Evolutionary conservation across 2,329 filamentous ascomycete genomes (phyloP).

Genomic region (Paecilomyces sp.): DNA sequence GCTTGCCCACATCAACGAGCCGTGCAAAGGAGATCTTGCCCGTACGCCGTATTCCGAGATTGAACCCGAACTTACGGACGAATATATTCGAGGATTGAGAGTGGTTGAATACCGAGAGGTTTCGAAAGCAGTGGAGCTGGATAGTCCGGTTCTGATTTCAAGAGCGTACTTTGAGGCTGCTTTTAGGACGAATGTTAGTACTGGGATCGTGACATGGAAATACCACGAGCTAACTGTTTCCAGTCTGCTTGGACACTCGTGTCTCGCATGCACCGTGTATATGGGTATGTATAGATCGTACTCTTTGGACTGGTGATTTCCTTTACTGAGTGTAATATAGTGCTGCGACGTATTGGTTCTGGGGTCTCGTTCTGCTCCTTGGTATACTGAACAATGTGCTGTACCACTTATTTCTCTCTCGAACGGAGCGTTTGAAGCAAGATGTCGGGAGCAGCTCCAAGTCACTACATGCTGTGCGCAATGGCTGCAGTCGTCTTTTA

Average conservation of each 20-base stretch:
- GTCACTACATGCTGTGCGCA: not conserved
- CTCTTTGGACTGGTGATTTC: not conserved
- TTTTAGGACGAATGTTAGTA: slow-evolving; percentile 27
- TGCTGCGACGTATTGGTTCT: slow-evolving; percentile 32
- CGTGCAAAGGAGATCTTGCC: slow-evolving; percentile 20
- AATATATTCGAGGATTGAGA: slow-evolving; percentile 25
- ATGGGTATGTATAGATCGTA: slow-evolving; percentile 22
- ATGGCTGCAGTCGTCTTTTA: not conserved
- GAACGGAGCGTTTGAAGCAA: slow-evolving; percentile 2
- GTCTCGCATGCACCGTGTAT: slow-evolving; percentile 27
- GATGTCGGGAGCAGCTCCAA: slow-evolving; percentile 1
- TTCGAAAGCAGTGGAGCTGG: slow-evolving; percentile 8
- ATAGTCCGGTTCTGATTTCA: slow-evolving; percentile 25
- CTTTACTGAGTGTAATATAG: slow-evolving; percentile 7
- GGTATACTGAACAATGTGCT: slow-evolving; percentile 26
- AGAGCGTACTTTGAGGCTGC: slow-evolving; percentile 18
- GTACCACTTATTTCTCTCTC: slow-evolving; percentile 11
- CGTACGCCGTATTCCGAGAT: slow-evolving; percentile 13
- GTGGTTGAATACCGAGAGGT: slow-evolving; percentile 24
- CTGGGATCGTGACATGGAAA: no score
- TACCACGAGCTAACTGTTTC: slow-evolving; percentile 1
- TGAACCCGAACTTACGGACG: slow-evolving; percentile 20
- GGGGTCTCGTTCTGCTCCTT: slow-evolving; percentile 27
- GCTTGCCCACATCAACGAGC: slow-evolving; percentile 15
- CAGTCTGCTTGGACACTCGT: slow-evolving; percentile 26